Base-by-base conservation (phyloP, 2,329 filamentous ascomycete species). In the Ophiobolus disseminans region DNA sequence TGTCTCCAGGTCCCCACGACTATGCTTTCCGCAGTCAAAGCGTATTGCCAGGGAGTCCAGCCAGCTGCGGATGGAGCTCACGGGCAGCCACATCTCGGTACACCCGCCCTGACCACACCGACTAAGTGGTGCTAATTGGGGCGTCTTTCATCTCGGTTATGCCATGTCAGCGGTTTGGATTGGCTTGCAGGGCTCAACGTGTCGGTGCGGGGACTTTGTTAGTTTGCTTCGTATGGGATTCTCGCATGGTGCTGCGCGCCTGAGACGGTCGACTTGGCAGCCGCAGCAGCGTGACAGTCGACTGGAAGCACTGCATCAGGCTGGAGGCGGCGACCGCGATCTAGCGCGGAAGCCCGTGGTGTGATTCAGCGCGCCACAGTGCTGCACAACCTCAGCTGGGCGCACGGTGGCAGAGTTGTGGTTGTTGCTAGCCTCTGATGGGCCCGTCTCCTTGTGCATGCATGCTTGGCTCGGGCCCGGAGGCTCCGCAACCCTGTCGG, bases 131-230 rank as follows among this genome's bases (percentile, higher is more conserved):
- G 41, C 53, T 57, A 56, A 53, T 55, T 50, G 21, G 47, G 39
- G 58, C 55, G 44, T 25, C 34, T 28, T 46, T 58, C 48, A 60
- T 53, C 47, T 63, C 58, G 57, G 55, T 58, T 59, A 45, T 23
- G 42, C 34, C 37, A 25, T 21, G 39, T 44, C 26, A 43, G 36
- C 48, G 26, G 22, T 45, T 23, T 19, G 14, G 34, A 52, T 52
- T 55, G 48, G 51, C 30, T 34, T 47, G 34, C 40, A 38, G 31
- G 22, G 25, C 22, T 36, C 31, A 49, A 40, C 41, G 39, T 45
- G 22, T 48, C 45, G 42, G 48, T 60, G 57, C 45, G 25, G 47
- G 28, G 43, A 31, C 20, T 35, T 45, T 28, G 47, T 49, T 48
- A 22, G 35, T 53, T 49, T 47, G 46, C 48, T 51, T 23, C 40